Base-by-base conservation (phyloP, 2,329 filamentous ascomycete species). In the Penicillium sp. region DNA sequence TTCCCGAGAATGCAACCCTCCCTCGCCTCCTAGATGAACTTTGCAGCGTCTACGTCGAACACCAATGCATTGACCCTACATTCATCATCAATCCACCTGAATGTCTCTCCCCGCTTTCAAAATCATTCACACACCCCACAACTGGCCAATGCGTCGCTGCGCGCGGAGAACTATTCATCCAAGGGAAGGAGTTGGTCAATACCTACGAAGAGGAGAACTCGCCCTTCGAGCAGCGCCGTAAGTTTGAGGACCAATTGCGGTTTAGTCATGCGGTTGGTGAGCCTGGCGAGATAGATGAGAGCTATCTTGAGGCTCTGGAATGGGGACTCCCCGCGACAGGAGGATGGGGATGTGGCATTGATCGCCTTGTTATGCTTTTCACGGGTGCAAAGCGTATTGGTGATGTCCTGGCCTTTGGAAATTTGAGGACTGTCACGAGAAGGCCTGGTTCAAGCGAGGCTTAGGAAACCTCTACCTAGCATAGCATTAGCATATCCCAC, bases 131-230 rank as follows among this genome's bases (percentile, higher is more conserved):
- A 21, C 91, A 92, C 71, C 83, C 86, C 0, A 74, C 70, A 9
- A 88, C 87, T 0, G 80, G 82, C 14, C 93, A 97, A 71, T 75
- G 84, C 9, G 86, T 96, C 1, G 89, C 91, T 1, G 90, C 91
- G 1, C 87, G 93, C 6, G 90, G 90, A 0, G 93, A 97, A 75
- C 84, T 96, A 22, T 96, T 96, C 76, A 85, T 96, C 60, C 78
- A 85, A 49, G 87, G 89, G 42, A 85, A 86, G 54, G 95, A 99
- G 71, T 82, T 96, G 31, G 91, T 93, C 59, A 99, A 99, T 75
- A 96, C 93, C 79, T 99, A 99, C 74, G 95, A 99, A 74, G 95
- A 99, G 76, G 95, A 99, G 73, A 99, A 99, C 74, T 90, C 91
- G 51, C 95, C 95, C 0, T 87, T 89, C 53, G 90, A 89, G 67